Base-by-base conservation (phyloP, 768 basidiomycete species). In the Macrolepiota dolichaula region DNA sequence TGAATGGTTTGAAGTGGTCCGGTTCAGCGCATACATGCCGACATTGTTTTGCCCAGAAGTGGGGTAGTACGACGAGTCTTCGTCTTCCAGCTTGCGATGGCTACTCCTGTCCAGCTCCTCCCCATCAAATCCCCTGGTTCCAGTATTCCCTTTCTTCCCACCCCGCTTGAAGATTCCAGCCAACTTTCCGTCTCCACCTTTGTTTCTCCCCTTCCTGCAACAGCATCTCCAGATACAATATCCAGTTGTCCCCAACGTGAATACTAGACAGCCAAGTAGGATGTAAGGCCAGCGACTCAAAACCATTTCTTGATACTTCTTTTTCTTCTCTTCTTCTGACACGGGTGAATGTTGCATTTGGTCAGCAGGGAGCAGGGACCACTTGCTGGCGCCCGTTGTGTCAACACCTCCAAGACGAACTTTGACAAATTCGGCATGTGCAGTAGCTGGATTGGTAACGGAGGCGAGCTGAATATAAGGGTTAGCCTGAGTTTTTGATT, bases 281-380 rank as follows among this genome's bases (percentile, higher is more conserved):
- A 89, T 89, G 68, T 87, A 89, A 2, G 86, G 88, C 90, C 87
- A 91, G 61, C 79, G 86, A 67, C 85, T 88, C 66, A 86, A 79
- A 40, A 86, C 76, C 76, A 79, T 75, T 70, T 85, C 87, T 67
- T 85, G 81, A 64, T 85, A 83, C 61, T 77, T 76, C 55, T 86
- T 80, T 74, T 89, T 88, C 75, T 88, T 87, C 71, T 88, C 88
- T 59, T 76, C 79, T 1, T 64, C 78, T n/a, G 78, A 81, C 46
- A 89, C 77, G 2, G 89, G 89, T 0, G 89, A 90, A 63, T 81
- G 78, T 61, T 84, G 81, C 72, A 78, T 74, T 66, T 90, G 77
- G 7, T 77, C 76, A 0, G 78, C 70, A 49, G 91, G 85, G 12
- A 92, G 81, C 29, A 92, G 82, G 10, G 36, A 2, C 42, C 42